Evolutionary conservation across 2,329 filamentous ascomycete species (phyloP).

Genomic region (Penicillium sp.): DNA sequence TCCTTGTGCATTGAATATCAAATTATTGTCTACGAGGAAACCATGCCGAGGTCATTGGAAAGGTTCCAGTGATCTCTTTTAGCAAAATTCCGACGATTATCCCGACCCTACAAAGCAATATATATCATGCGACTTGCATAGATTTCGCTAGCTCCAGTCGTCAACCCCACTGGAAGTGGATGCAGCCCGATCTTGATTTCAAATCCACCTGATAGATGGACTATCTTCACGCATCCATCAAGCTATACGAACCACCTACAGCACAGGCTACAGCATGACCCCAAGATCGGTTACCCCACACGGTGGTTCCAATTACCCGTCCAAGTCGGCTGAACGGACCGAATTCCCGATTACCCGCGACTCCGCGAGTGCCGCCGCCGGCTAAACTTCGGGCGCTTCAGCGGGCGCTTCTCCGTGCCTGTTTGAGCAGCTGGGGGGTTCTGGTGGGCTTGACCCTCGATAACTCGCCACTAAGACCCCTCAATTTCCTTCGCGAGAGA

Average conservation of each 20-base stretch:
- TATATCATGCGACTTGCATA: background rate
- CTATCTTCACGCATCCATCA: no score
- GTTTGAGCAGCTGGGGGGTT: conserved; percentile 22
- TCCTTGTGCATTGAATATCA: no score
- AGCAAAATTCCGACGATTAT: no score
- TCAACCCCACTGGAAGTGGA: background rate
- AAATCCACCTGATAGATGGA: no score
- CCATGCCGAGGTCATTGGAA: background rate
- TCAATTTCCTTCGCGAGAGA: background rate
- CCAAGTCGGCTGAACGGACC: conserved; percentile 13
- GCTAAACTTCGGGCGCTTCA: conserved; percentile 37
- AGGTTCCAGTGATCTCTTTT: no score
- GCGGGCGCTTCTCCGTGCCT: conserved; percentile 27
- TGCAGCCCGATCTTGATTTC: no score
- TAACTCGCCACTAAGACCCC: conserved; percentile 12
- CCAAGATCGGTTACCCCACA: background rate
- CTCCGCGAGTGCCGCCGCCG: conserved; percentile 18
- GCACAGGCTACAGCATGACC: background rate
- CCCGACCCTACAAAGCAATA: background rate
- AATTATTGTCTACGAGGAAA: background rate
- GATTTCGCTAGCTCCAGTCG: background rate
- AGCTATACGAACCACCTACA: no score
- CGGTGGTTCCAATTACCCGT: background rate
- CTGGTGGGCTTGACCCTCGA: conserved; percentile 1
- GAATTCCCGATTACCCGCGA: conserved; percentile 11